phyloP scores from a whole-genome alignment of 805 yeast genomes.

The Candida sphagnicola region DNA sequence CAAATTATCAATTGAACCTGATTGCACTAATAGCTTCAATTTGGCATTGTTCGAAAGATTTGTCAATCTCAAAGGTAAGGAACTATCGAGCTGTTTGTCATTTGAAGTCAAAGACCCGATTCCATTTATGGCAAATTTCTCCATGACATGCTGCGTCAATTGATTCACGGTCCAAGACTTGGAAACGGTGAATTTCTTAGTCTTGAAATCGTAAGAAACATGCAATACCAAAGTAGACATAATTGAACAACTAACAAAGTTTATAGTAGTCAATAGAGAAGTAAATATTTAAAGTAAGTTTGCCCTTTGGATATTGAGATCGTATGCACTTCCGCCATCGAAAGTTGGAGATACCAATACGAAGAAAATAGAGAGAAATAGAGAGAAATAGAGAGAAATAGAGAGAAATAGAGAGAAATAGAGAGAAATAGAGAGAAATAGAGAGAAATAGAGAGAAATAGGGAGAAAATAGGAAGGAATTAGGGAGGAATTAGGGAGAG shows the following conservation, averaged over 20 bases:
- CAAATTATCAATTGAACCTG: not conserved
- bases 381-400: not conserved
- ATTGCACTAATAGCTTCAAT: constrained; percentile 16
- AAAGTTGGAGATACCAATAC: not conserved
- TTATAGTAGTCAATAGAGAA: too few species aligned
- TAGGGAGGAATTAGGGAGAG: too few species aligned
- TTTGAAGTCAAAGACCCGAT: constrained; percentile 25
- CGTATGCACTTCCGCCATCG: not conserved
- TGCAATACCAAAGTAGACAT: constrained; percentile 24
- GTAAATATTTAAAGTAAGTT: too few species aligned
- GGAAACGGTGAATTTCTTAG: constrained; percentile 26
- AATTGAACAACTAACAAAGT: too few species aligned
- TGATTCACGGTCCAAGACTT: constrained; percentile 25
- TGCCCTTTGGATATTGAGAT: not conserved
- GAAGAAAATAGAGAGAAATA: not conserved
- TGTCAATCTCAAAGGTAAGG: constrained; percentile 30
- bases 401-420: not conserved
- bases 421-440: not conserved
- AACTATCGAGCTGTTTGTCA: constrained; percentile 26
- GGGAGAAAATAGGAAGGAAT: not conserved
- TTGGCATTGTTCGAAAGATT: constrained; percentile 31
- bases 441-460: not conserved
- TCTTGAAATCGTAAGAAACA: constrained; percentile 17
- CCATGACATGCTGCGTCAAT: constrained; percentile 16
- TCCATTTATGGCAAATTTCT: constrained; percentile 21